A percentile compares a stretch with the other conserved stretches of the same genome.
These are phyloP conservation scores for Trapa bicornis DNA, from an alignment of 345 rosid genomes.

Conservation along the genomic window DNA sequence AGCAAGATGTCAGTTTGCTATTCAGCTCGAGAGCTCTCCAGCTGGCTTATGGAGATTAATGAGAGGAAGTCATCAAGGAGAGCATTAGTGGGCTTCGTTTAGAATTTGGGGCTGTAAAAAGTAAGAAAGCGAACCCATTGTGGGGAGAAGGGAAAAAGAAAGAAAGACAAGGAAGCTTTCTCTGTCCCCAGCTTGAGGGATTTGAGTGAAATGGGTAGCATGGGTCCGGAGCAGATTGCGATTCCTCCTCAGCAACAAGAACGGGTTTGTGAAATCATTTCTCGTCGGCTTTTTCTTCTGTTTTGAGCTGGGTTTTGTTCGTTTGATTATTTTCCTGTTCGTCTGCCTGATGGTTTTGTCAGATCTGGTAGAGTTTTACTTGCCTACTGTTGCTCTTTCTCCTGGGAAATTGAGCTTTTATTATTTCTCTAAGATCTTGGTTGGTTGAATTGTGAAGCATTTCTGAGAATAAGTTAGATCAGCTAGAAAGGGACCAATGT, in stretches of 20 bases:
- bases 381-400: slow-evolving; percentile 3
- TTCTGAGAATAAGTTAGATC: not conserved
- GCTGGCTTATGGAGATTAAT: not conserved
- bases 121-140: not conserved
- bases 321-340: not conserved
- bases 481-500: slow-evolving; percentile 1
- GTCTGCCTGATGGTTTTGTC: not conserved
- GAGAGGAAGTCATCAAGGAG: not conserved
- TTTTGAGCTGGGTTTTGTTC: not conserved
- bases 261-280: slow-evolving; percentile 24
- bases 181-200: not conserved
- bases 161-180: not conserved
- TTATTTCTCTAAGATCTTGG: slow-evolving; percentile 3
- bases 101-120: not conserved
- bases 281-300: slow-evolving; percentile 9
- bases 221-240: slow-evolving; percentile 54
- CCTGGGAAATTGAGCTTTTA: not conserved
- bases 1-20: not conserved
- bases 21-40: not conserved
- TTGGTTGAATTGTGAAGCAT: not conserved
- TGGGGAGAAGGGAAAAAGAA: no score
- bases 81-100: not conserved
- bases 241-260: slow-evolving; percentile 38
- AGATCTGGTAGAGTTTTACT: slow-evolving; percentile 3
- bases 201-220: slow-evolving; percentile 3